Conservation (phyloP, 2,329 filamentous ascomycete species). For the Amauroascus niger region DNA sequence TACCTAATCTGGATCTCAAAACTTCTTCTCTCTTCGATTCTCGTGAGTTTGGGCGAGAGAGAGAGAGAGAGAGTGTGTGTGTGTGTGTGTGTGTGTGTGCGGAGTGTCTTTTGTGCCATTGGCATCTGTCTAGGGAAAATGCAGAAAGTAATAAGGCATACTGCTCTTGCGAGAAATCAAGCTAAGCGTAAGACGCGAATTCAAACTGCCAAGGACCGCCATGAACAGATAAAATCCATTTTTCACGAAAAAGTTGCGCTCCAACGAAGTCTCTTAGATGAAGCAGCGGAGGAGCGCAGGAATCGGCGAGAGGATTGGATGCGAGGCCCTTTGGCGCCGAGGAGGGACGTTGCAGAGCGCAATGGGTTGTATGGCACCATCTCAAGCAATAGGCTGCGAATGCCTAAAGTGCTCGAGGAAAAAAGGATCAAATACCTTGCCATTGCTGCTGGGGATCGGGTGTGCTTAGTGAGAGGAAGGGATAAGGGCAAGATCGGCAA, state of each 20-base stretch:
- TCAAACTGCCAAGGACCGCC: slow-evolving; percentile 34
- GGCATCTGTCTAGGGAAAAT: slow-evolving; percentile 37
- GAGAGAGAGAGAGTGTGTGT: too few species aligned
- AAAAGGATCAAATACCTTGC: slow-evolving; percentile 46
- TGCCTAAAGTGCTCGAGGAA: slow-evolving; percentile 34
- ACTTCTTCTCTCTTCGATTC: background rate
- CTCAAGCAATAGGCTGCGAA: slow-evolving; percentile 27
- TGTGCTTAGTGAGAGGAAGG: slow-evolving; percentile 66
- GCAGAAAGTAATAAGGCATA: slow-evolving; percentile 62
- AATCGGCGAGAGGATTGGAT: slow-evolving; percentile 66
- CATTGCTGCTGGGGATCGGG: slow-evolving; percentile 61
- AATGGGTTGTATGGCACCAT: slow-evolving; percentile 53
- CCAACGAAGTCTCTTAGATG: slow-evolving; percentile 29
- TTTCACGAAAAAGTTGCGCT: slow-evolving; percentile 25
- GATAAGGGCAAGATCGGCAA: slow-evolving; percentile 76
- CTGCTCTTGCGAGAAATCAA: slow-evolving; percentile 57
- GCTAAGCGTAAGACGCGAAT: slow-evolving; percentile 40
- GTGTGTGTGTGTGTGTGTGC: too few species aligned
- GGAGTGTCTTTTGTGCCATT: background rate
- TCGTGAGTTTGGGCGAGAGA: background rate
- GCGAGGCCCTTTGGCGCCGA: slow-evolving; percentile 67
- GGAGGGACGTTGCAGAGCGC: slow-evolving; percentile 55
- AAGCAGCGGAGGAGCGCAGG: slow-evolving; percentile 42
- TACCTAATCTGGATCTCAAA: slow-evolving; percentile 1
- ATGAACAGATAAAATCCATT: slow-evolving; percentile 27